Base-by-base conservation (phyloP, 1,139 yeast genomes). In the Lodderomyces jiufengensis region DNA sequence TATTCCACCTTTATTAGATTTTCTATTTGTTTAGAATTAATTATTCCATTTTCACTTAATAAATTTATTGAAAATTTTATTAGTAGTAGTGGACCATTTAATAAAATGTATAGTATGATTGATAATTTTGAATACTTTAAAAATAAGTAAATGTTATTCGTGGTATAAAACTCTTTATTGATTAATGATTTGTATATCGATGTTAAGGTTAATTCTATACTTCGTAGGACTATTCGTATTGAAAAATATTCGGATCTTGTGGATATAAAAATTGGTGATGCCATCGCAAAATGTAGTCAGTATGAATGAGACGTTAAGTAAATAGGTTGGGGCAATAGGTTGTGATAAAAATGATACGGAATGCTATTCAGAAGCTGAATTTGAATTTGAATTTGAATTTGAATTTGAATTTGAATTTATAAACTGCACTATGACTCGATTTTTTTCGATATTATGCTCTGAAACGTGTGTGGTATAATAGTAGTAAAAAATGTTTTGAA, bases 121-220 rank as follows among this genome's bases (percentile, higher is more conserved):
- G 78, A 68, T 29, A 61, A 40, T 24, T 49, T 45, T 27, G 71
- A 39, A 8, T 70, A 67, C 14, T 48, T 41, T 0, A 58, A 31
- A 1, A 70, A 71, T 41, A 58, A 42, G 41, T 63, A 64, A 50
- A 59, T 63, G 20, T 55, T 54, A 5, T 58, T 50, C 27, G 54
- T 49, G 33, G 61, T 55, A 27, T 38, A 38, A 33, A 66, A 43
- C 15, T 57, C 55, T 2, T 75, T 75, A 47, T 75, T 74, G 45
- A 65, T 69, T 20, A 74, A 51, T 2, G 76, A 70, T 25, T 80
- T 50, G 43, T 66, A 72, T 2, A 66, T 63, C 3, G 81, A 79
- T 6, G 74, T 54, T 5, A 72, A 36, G 0, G 78, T 74, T 34
- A 78, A 56, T 51, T 77, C 81, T 21, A 72, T 45, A 0, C 84